Conservation (phyloP, 306 rosid genomes). For the Macrotyloma uniflorum region DNA sequence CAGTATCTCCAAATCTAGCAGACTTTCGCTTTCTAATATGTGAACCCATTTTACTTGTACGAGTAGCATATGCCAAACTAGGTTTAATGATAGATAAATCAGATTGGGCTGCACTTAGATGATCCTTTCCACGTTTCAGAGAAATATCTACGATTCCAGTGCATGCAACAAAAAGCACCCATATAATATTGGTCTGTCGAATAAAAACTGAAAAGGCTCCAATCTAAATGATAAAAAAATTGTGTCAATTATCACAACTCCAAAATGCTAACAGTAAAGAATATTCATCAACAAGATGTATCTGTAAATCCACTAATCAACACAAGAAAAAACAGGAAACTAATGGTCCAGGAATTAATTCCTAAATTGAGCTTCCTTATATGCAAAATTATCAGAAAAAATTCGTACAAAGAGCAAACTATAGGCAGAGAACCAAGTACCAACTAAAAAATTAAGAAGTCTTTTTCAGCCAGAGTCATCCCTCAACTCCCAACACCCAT, state of each 20-base stretch:
- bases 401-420: background rate
- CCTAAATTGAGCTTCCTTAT: background rate
- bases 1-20: background rate
- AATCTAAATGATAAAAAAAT: background rate
- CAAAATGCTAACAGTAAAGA: background rate
- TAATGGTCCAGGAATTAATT: background rate
- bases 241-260: background rate
- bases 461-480: too few relatives aligned
- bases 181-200: background rate
- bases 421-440: background rate
- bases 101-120: background rate
- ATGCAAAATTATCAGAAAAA: background rate
- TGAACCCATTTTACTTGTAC: background rate
- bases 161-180: background rate
- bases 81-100: background rate
- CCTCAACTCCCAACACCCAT: too few relatives aligned
- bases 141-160: background rate
- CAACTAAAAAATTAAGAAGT: background rate
- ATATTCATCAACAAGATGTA: background rate
- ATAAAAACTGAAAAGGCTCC: background rate
- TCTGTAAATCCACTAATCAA: background rate
- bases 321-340: background rate
- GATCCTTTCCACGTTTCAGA: background rate
- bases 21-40: background rate
- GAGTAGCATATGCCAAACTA: background rate